These are phyloP conservation scores for Terfezia boudieri DNA, from an alignment of 495 filamentous ascomycete genomes.

Conservation along the genomic window DNA sequence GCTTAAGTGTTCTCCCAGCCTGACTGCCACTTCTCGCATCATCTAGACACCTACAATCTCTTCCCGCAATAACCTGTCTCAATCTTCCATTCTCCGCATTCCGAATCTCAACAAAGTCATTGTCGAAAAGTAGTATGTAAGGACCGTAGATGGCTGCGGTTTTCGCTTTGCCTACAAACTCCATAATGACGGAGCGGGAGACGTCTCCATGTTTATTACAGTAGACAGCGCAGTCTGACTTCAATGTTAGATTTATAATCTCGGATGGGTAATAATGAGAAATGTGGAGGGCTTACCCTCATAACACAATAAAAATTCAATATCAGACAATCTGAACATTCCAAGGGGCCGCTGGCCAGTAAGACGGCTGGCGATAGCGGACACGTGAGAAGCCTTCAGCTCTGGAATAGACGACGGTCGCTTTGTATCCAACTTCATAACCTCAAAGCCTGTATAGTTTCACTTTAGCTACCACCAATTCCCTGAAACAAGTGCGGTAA, in stretches of 20 bases:
- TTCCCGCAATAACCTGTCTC: slow-evolving; percentile 79
- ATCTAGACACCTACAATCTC: slow-evolving; percentile 70
- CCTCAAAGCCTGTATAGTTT: slow-evolving; percentile 48
- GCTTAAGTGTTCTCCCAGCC: slow-evolving; percentile 48
- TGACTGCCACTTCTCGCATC: slow-evolving; percentile 29
- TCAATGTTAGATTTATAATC: neutral
- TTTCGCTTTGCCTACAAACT: slow-evolving; percentile 76
- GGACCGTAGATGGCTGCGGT: slow-evolving; percentile 56
- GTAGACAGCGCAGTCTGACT: slow-evolving; percentile 67
- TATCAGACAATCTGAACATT: slow-evolving; percentile 88
- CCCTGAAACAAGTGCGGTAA: neutral
- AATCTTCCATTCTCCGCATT: slow-evolving; percentile 90
- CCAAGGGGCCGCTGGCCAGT: slow-evolving; percentile 62
- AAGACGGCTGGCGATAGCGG: slow-evolving; percentile 60
- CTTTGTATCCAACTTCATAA: slow-evolving; percentile 92
- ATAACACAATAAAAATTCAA: slow-evolving; percentile 84
- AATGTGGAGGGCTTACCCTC: slow-evolving; percentile 20
- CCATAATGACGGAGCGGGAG: slow-evolving; percentile 77
- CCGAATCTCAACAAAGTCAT: slow-evolving; percentile 80
- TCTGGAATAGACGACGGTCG: slow-evolving; percentile 76
- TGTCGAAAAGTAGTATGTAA: slow-evolving; percentile 63
- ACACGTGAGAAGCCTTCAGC: slow-evolving; percentile 48
- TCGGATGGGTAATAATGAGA: neutral
- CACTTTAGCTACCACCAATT: neutral
- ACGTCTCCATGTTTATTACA: slow-evolving; percentile 97